Percentiles rank a stretch among this genome's conserved stretches.
Conservation (phyloP, 1,284 basidiomycete species). For the Microbotryomycetes sp. region DNA sequence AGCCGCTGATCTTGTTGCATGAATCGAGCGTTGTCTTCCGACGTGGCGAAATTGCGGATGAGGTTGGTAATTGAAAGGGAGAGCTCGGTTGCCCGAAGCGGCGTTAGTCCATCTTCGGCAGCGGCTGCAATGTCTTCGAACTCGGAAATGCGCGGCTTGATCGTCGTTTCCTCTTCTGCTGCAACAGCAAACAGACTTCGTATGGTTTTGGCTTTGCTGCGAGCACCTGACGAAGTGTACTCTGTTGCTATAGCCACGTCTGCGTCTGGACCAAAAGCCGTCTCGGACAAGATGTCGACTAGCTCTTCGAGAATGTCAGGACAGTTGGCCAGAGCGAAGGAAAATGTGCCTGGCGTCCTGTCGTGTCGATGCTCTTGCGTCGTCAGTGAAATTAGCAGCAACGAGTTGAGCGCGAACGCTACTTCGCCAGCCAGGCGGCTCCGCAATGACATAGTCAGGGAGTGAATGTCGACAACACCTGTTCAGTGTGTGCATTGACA, state of each 20-base stretch:
- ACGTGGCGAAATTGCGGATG: conserved; percentile 72
- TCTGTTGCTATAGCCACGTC: conserved; percentile 6
- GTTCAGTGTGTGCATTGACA: too few relatives aligned
- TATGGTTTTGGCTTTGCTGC: conserved; percentile 27
- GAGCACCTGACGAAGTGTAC: neutral
- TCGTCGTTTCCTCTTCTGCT: conserved; percentile 36
- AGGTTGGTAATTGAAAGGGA: conserved; percentile 70
- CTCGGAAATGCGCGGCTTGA: conserved; percentile 28
- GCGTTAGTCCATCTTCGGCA: conserved; percentile 44
- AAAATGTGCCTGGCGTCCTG: conserved; percentile 55
- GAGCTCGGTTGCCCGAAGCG: conserved; percentile 55
- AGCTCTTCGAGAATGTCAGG: conserved; percentile 79
- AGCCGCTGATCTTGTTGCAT: conserved; percentile 60
- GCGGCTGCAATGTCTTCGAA: neutral
- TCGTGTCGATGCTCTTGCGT: conserved; percentile 12
- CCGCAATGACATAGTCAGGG: conserved; percentile 78
- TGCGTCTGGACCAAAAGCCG: conserved; percentile 51
- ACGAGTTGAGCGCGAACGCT: conserved; percentile 80
- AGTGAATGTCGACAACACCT: conserved; percentile 76
- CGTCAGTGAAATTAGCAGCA: conserved; percentile 66
- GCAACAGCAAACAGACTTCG: conserved; percentile 53
- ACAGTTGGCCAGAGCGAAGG: conserved; percentile 57
- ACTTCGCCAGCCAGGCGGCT: conserved; percentile 76
- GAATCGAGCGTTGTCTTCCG: conserved; percentile 62
- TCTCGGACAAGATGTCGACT: conserved; percentile 76